A percentile compares a stretch with the other conserved stretches of the same genome.
Evolutionary conservation across 768 basidiomycete species (phyloP).

Genomic region (Heimioporus sp.): DNA sequence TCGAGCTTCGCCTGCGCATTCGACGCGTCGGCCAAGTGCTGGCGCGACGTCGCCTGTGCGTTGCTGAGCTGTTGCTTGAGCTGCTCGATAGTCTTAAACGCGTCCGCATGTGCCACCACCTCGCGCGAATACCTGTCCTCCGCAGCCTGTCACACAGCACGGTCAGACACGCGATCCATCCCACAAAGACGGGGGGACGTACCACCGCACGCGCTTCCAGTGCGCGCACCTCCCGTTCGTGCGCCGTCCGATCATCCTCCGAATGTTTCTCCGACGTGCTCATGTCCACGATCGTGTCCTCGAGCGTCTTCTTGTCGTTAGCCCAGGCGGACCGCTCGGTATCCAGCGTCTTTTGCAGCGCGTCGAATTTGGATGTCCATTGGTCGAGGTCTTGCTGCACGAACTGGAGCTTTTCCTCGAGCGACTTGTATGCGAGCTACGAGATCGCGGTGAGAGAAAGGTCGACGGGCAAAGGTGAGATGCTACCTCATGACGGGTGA

Average conservation of each 20-base stretch:
- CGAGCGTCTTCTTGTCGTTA: constrained; percentile 77
- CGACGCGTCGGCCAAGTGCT: constrained; percentile 10
- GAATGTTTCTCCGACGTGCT: constrained; percentile 71
- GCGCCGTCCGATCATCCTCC: constrained; percentile 58
- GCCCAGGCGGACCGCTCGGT: constrained; percentile 67
- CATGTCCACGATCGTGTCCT: constrained; percentile 81
- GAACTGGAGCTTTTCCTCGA: constrained; percentile 61
- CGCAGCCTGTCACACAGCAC: constrained; percentile 56
- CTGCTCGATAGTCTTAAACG: no score
- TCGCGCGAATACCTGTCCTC: constrained; percentile 80
- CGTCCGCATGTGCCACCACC: constrained; percentile 47
- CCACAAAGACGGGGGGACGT: constrained; percentile 37
- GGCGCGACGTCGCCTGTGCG: constrained; percentile 32
- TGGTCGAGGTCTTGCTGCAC: constrained; percentile 56
- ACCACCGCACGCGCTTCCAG: constrained; percentile 75
- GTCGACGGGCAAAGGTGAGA: not conserved
- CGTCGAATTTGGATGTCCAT: constrained; percentile 47
- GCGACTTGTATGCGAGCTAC: constrained; percentile 74
- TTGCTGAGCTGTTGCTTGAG: constrained; percentile 48
- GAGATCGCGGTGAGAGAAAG: not conserved
- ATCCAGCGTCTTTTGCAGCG: constrained; percentile 69
- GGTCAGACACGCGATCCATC: not conserved
- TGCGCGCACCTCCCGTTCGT: constrained; percentile 68
- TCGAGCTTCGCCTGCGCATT: constrained; percentile 54
- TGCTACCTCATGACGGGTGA: constrained; percentile 68